Conservation (phyloP, 768 basidiomycete genomes). For the Trametes elegans region DNA sequence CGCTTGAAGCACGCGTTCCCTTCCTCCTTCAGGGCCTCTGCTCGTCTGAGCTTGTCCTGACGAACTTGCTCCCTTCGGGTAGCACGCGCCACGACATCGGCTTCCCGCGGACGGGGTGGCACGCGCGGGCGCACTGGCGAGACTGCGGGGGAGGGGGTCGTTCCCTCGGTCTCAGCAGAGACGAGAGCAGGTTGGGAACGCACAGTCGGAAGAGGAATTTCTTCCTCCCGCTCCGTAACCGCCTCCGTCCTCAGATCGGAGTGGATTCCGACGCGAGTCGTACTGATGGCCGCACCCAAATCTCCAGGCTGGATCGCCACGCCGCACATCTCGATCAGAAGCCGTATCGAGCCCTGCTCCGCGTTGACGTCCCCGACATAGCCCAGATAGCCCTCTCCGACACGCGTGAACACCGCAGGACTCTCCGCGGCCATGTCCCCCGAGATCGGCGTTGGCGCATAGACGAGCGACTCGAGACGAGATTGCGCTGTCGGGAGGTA, state of each 20-base stretch:
- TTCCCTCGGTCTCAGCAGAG: no score
- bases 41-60: conserved; percentile 21
- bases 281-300: neutral
- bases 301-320: conserved; percentile 11
- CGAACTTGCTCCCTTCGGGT: conserved; percentile 19
- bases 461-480: conserved; percentile 25
- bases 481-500: conserved; percentile 28
- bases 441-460: conserved; percentile 5
- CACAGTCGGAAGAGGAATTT: neutral
- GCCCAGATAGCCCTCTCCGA: conserved; percentile 33
- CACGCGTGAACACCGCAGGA: conserved; percentile 21
- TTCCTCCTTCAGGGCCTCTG: conserved; percentile 34
- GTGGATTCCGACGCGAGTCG: neutral
- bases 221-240: neutral
- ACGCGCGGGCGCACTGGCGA: neutral
- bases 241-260: neutral
- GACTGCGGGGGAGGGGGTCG: neutral
- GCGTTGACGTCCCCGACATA: conserved; percentile 37
- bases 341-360: conserved; percentile 23
- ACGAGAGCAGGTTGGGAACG: neutral
- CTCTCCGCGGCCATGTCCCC: conserved; percentile 22
- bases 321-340: conserved; percentile 20
- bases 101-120: conserved; percentile 2
- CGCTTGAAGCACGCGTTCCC: conserved; percentile 43
- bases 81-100: conserved; percentile 5